Conservation (phyloP, 2,329 filamentous ascomycete genomes). For the Paecilomyces variotii region DNA sequence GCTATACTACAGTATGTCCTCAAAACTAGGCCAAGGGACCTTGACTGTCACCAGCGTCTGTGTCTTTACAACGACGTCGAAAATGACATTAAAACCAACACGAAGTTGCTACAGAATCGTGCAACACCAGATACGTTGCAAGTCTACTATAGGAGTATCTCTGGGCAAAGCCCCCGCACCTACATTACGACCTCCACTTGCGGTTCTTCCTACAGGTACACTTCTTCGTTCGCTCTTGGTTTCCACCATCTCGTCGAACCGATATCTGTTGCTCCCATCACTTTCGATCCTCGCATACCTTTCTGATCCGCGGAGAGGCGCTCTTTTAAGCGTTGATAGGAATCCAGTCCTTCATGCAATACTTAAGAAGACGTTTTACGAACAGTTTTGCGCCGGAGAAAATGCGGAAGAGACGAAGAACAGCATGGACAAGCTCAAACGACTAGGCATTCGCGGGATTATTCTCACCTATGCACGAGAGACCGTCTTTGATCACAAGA, state of each 20-base stretch:
- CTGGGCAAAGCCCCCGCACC: neutral
- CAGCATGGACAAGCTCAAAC: conserved; percentile 59
- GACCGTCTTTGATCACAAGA: conserved; percentile 52
- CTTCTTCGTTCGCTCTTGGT: conserved; percentile 38
- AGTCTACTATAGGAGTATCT: neutral
- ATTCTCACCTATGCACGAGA: conserved; percentile 80
- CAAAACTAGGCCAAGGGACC: neutral
- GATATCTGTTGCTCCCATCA: conserved; percentile 58
- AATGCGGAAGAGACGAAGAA: conserved; percentile 56
- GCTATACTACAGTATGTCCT: neutral
- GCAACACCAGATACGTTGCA: neutral
- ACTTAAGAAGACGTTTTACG: conserved; percentile 63
- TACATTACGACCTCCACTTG: conserved; percentile 13
- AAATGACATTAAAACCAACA: neutral
- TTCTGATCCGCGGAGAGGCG: conserved; percentile 45
- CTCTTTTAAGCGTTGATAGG: conserved; percentile 61
- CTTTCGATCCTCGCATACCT: conserved; percentile 60
- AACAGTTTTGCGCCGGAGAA: conserved; percentile 84
- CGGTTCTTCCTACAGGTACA: conserved; percentile 23
- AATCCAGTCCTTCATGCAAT: conserved; percentile 64
- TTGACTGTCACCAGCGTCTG: neutral
- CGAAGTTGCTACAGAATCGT: neutral
- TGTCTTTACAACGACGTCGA: neutral
- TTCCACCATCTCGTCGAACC: conserved; percentile 41
- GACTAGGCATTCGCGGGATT: conserved; percentile 72